These are phyloP conservation scores for Cladosporium sp. DNA, from an alignment of 2,329 filamentous ascomycete genomes.

Conservation along the genomic window DNA sequence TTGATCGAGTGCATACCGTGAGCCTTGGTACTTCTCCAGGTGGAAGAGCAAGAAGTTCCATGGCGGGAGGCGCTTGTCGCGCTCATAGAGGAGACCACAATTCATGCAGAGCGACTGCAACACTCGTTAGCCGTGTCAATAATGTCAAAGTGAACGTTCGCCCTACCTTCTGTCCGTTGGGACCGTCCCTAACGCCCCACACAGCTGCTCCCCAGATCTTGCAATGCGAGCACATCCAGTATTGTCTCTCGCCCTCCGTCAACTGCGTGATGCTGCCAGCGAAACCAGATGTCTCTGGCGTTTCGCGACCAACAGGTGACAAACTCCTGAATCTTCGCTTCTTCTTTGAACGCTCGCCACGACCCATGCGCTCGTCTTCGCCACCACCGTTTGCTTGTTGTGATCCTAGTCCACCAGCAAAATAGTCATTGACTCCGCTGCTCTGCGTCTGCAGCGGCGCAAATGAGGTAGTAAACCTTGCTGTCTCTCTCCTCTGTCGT, in stretches of 20 bases:
- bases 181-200: conserved; percentile 92
- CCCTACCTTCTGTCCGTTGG: conserved; percentile 72
- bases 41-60: conserved; percentile 67
- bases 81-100: conserved; percentile 83
- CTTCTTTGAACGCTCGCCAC: conserved; percentile 90
- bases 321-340: conserved; percentile 87
- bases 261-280: conserved; percentile 60
- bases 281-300: conserved; percentile 65
- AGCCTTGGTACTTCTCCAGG: conserved; percentile 35
- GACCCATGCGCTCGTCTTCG: conserved; percentile 75
- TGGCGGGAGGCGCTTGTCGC: conserved; percentile 73
- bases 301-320: conserved; percentile 75
- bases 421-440: conserved; percentile 45
- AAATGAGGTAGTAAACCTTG: conserved; percentile 55
- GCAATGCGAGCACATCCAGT: conserved; percentile 87
- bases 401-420: conserved; percentile 41
- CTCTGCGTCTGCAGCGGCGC: conserved; percentile 41
- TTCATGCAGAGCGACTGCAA: conserved; percentile 80
- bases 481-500: conserved; percentile 80
- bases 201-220: conserved; percentile 81
- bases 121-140: conserved; percentile 11
- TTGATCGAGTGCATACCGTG: conserved; percentile 13
- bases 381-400: conserved; percentile 35
- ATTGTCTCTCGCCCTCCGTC: conserved; percentile 66
- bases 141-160: neutral